Percentiles rank a stretch among this genome's conserved stretches.
phyloP scores from a whole-genome alignment of 148 eudicot genomes.

The Simmondsia chinensis region DNA sequence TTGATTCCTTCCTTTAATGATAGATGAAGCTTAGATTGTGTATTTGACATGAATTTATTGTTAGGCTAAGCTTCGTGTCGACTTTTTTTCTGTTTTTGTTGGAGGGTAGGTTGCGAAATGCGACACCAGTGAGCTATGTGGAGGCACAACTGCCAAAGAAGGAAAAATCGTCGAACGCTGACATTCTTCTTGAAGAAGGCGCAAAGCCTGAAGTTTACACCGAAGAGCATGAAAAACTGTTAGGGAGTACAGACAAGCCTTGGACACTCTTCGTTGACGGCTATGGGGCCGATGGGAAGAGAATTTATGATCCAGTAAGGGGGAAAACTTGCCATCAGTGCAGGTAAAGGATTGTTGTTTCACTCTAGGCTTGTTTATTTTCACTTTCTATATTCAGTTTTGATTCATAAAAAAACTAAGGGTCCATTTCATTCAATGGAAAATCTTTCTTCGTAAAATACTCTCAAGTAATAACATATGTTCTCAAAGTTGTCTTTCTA shows the following conservation, averaged over 20 bases:
- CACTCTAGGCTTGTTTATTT: background rate
- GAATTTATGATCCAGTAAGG: constrained; percentile 59
- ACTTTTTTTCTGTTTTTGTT: too few relatives aligned
- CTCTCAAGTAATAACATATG: too few relatives aligned
- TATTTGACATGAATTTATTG: background rate
- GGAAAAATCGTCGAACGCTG: constrained; percentile 14
- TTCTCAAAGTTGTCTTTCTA: too few relatives aligned
- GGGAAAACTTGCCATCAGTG: constrained; percentile 98
- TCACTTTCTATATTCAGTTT: too few relatives aligned
- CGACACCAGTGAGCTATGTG: constrained; percentile 48
- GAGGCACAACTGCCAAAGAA: constrained; percentile 37
- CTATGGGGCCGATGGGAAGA: constrained; percentile 53
- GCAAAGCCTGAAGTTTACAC: constrained; percentile 70
- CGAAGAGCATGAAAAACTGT: constrained; percentile 72
- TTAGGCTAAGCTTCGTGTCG: background rate
- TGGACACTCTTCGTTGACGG: constrained; percentile 91
- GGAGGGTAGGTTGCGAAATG: constrained; percentile 65
- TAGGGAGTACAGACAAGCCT: constrained; percentile 58
- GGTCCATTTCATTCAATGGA: too few relatives aligned
- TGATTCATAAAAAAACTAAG: too few relatives aligned
- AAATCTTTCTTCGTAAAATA: too few relatives aligned
- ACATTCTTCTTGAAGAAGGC: constrained; percentile 38
- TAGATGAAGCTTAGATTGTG: background rate
- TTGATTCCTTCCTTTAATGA: too few relatives aligned
- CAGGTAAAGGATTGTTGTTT: constrained; percentile 38